Evolutionary conservation across 768 basidiomycete genomes (phyloP).

Genomic region (Lentinula guzmanii): DNA sequence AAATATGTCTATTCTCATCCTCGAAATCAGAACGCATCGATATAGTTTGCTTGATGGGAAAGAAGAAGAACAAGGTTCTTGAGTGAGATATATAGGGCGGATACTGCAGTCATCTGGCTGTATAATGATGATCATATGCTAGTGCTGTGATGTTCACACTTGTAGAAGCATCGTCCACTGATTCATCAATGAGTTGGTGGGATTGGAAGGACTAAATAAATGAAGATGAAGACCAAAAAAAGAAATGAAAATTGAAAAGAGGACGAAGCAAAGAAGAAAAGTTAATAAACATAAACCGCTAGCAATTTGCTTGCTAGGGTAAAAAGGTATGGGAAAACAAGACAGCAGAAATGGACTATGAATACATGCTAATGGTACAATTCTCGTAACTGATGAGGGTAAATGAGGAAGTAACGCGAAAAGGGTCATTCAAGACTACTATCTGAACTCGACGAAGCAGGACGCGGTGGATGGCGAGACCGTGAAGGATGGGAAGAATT

Average conservation of each 20-base stretch:
- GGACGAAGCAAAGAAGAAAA: neutral
- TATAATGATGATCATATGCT: no score
- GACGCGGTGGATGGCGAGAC: neutral
- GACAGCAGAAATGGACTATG: neutral
- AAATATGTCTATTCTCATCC: no score
- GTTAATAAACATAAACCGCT: constrained; percentile 4
- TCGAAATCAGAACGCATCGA: no score
- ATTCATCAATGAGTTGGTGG: no score
- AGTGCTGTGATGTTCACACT: no score
- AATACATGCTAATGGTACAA: neutral
- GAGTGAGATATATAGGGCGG: no score
- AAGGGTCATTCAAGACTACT: constrained; percentile 6
- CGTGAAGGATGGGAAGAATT: neutral
- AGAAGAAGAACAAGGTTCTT: no score
- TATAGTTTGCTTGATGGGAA: no score
- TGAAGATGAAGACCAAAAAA: neutral
- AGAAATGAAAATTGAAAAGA: neutral
- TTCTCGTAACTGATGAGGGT: neutral
- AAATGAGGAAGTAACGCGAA: neutral
- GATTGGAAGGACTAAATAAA: neutral
- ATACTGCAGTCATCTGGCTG: no score
- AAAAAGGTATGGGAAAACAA: neutral
- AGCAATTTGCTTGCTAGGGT: neutral
- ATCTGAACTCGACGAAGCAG: constrained; percentile 9
- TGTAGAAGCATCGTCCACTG: no score